Evolutionary conservation across 2,329 filamentous ascomycete genomes (phyloP).

Genomic region (Xylaria sp.): DNA sequence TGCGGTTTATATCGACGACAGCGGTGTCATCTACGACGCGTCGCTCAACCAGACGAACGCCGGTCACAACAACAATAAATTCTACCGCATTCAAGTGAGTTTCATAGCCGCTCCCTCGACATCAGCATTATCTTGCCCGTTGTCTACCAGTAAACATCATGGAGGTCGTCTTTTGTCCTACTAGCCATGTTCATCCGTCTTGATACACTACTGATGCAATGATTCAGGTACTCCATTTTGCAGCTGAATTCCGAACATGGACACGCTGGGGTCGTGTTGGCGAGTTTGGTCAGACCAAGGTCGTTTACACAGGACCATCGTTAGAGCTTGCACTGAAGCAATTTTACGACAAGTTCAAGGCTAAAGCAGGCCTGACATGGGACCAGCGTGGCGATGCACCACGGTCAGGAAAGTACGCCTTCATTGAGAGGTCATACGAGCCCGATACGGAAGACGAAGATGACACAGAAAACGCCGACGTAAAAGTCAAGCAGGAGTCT

Average conservation of each 20-base stretch:
- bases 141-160: not conserved
- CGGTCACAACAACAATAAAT: conserved; percentile 72
- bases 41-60: conserved; percentile 74
- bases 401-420: conserved; percentile 68
- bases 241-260: conserved; percentile 55
- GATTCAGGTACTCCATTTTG: conserved; percentile 39
- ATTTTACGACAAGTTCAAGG: conserved; percentile 58
- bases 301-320: conserved; percentile 40
- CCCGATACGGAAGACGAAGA: conserved; percentile 48
- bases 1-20: conserved; percentile 60
- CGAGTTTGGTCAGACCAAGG: conserved; percentile 47
- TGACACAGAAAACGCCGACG: conserved; percentile 21
- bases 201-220: not conserved
- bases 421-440: conserved; percentile 73
- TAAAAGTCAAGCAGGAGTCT: conserved; percentile 23
- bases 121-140: not conserved
- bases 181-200: conserved; percentile 3
- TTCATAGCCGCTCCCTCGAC: conserved; percentile 4
- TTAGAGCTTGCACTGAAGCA: conserved; percentile 38
- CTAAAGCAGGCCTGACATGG: conserved; percentile 56
- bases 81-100: conserved; percentile 65
- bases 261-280: conserved; percentile 78
- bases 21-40: conserved; percentile 69
- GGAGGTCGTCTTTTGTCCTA: not conserved
- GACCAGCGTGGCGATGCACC: conserved; percentile 48